Evolutionary conservation across 345 rosid genomes (phyloP), one percentile per base, ranked within the genome.

Genomic region (Populus simonii): DNA sequence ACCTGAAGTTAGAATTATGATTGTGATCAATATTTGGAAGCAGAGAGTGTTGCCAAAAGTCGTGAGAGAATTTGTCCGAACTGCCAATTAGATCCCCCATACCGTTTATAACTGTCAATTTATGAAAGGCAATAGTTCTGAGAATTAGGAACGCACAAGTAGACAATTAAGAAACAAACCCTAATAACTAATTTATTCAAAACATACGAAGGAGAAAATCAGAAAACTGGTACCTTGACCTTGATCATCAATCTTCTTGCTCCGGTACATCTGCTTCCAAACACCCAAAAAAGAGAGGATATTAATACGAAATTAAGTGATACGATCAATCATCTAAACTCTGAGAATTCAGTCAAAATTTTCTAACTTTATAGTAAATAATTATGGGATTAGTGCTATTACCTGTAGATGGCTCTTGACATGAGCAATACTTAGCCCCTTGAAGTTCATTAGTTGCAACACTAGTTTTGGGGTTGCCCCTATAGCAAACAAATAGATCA

Each of bases 361-460:
- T 47, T 47, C 51, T 47, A 4, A 47, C 17, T 15, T 47, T 47
- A 4, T 47, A 47, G 11, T 15, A 23, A n/a, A n/a, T 59, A 59
- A 59, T 59, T 12, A 59, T 59, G 29, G 4, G 65, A 59, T 59
- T 23, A 10, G 29, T 59, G 25, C 63, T n/a, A 23, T 74, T 76
- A 93, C 98, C 94, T 93, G 98, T 63, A 93, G 87, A 81, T 93
- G 98, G 84, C 97, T 92, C 87, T 93, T 93, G 73, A 93, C 97
- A 86, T 93, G 94, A 80, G 96, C 94, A 79, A 93, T 93, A 81
- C 87, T 89, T 66, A 93, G 97, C 31, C 94, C 98, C 89, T 92
- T 93, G 72, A 90, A 88, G 76, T 89, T 90, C 98, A 93, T 93
- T 81, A 86, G 75, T 76, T 90, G 91, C 81, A 91, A 89, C 77